phyloP scores from a whole-genome alignment of 116 monocot genomes.

The Papilionanthe hybrid region DNA sequence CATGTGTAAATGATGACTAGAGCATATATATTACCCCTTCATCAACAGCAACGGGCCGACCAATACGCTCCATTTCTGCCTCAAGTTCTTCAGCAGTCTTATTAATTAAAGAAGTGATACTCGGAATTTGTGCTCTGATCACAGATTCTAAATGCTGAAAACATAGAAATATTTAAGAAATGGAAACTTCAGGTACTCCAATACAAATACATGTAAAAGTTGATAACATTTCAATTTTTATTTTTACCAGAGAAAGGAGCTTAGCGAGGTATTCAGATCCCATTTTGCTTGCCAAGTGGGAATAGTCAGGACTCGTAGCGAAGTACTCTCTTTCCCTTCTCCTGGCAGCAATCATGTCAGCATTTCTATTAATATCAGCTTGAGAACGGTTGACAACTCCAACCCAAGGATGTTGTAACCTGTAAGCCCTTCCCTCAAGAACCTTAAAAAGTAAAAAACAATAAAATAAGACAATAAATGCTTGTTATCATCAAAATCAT shows the following conservation, averaged over 20 bases:
- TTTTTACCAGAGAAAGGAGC: constrained; percentile 54
- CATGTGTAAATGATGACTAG: too few relatives aligned
- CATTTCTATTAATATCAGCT: constrained; percentile 63
- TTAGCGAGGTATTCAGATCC: constrained; percentile 78
- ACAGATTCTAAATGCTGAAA: constrained; percentile 62
- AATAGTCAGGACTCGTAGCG: constrained; percentile 56
- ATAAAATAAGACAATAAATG: neutral
- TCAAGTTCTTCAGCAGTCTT: constrained; percentile 90
- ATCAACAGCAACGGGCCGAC: constrained; percentile 78
- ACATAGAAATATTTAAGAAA: neutral
- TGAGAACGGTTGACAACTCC: constrained; percentile 76
- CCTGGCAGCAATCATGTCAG: constrained; percentile 64
- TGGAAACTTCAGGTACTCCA: neutral
- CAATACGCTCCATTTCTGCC: constrained; percentile 75
- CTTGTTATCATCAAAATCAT: neutral
- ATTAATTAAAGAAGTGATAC: constrained; percentile 77
- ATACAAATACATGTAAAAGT: neutral
- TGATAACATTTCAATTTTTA: neutral
- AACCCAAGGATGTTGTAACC: constrained; percentile 63
- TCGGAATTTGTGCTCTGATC: constrained; percentile 70
- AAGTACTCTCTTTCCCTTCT: constrained; percentile 65
- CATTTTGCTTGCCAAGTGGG: constrained; percentile 63
- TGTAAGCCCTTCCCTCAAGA: constrained; percentile 62
- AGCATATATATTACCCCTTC: constrained; percentile 48
- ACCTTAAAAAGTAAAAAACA: constrained; percentile 28